Evolutionary conservation across 2,329 filamentous ascomycete species (phyloP), one percentile per base, ranked within the genome.

Genomic region (Calonectria multiphialidica): DNA sequence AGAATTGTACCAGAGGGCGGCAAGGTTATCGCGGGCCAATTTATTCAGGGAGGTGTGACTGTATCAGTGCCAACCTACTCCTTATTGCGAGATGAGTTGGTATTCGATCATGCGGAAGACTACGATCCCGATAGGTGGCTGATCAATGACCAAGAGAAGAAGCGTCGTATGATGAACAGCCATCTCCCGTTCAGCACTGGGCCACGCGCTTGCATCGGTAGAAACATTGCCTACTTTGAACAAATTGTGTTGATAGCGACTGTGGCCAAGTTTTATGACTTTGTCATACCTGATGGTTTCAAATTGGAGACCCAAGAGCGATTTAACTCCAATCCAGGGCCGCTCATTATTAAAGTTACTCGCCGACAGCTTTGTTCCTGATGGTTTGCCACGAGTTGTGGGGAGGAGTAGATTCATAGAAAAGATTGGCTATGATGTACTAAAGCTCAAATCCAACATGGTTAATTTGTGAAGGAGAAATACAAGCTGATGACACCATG

Each of bases 161-260:
- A 65, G 37, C 16, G 15, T 23, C 7, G 33, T 12, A 70, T 65
- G 59, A 59, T 23, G 28, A 65, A 40, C 35, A 23, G n/a, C 18
- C 61, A 65, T 49, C 35, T 70, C 5, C 67, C 59, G 5, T 70
- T 70, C 30, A 70, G 67, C 47, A 70, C 61, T 4, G 67, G 61
- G 18, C 67, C 67, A 6, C 23, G 67, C 5, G 67, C 67, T 35
- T 70, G 59, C n/a, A 70, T 70, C 42, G 67, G 67, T 7, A 50
- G 67, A 28, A 70, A 70, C 67, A 70, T 70, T 59, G 59, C 67
- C 10, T 70, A 70, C 49, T 70, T 57, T 49, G 67, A 70, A 28
- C 61, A 70, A 40, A 13, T 70, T 21, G 35, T 70, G 13, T 37
- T 70, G 10, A 59, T 70, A 25, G 33, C 67, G 1, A 15, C 49